Base-by-base conservation (phyloP, 495 filamentous ascomycete genomes). In the Clohesyomyces aquaticus region DNA sequence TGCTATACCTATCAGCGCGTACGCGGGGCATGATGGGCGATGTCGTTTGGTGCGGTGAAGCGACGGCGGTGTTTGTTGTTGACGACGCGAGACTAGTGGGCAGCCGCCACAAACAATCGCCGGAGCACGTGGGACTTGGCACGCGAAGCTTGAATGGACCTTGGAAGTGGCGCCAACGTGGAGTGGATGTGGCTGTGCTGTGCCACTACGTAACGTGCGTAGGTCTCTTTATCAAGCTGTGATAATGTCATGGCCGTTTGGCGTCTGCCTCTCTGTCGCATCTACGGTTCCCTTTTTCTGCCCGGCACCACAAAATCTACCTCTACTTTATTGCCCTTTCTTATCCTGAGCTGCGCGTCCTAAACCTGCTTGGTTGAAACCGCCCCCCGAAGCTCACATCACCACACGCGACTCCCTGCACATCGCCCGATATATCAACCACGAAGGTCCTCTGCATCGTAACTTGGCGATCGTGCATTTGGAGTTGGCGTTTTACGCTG, bases 11-110 rank as follows among this genome's bases (percentile, higher is more conserved):
- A n/a, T 60, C 60, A 29, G 49, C 27, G 27, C 61, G 57, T 0
- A 62, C 61, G 22, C 72, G 75, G 19, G 72, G 64, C 65, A 66
- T 71, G 1, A 11, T 59, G 0, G 47, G 35, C 18, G 53, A 50
- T 48, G 48, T 56, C 50, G 16, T 18, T 38, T 32, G 43, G 52
- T 28, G 8, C 11, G 42, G 2, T 48, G 51, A 6, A 49, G 54
- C 4, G 21, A 4, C 10, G 25, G 35, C 16, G 22, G 25, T 27
- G 14, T 12, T 41, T 35, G 12, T 32, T 10, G 25, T 54, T 64
- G 61, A 50, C 57, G 52, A 50, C 29, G 54, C 14, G 51, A 6
- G 8, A 12, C 9, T 14, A n/a, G n/a, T n/a, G 4, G n/a, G 4
- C 51, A 16, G 16, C 11, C 49, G 14, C 25, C 18, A 52, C 22